Evolutionary conservation across 306 rosid species (phyloP), one percentile per base, ranked within the genome.

Genomic region (Cucurbita moschata): DNA sequence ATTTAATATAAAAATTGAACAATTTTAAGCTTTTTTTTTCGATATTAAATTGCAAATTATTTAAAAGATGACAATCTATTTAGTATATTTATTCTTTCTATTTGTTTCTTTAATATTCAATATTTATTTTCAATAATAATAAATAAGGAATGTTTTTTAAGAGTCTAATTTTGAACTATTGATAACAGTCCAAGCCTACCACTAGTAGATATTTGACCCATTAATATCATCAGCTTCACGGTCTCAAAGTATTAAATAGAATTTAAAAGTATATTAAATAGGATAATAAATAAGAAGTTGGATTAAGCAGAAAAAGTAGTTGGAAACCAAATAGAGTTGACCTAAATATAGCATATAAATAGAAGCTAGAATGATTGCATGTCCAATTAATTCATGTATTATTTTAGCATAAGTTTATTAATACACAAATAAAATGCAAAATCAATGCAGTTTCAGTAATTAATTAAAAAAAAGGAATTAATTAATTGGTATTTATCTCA

Each of bases 401-500:
- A 62, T 62, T 62, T 62, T 15, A 38, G 21, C 69, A 16, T 38
- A 62, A 62, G 26, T 62, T 62, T 62, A 62, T 62, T 39, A 62
- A 62, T 38, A 39, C 13, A 62, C 23, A 62, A 15, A 62, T 38
- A 39, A 8, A 62, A 62, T 38, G 69, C 21, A 62, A 62, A 38
- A 39, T 62, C 1, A 62, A 38, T 62, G 3, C 2, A 26, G 23
- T 21, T 21, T 21, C 23, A 26, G 0, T 26, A 26, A 26, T 1
- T 26, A 26, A 26, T 1, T 26, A 26, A 26, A 1, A 52, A 63
- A 40, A 50, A 14, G 0, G 14, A 14, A 50, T 50, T 44, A 50
- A 69, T 30, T 15, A 69, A 69, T 69, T 21, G 9, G 76, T 40
- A 72, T 72, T 72, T 39, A 72, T 72, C 76, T 62, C 49, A 38